Base-by-base conservation (phyloP, 2,329 filamentous ascomycete species). In the Cryphonectria nitschkei region DNA sequence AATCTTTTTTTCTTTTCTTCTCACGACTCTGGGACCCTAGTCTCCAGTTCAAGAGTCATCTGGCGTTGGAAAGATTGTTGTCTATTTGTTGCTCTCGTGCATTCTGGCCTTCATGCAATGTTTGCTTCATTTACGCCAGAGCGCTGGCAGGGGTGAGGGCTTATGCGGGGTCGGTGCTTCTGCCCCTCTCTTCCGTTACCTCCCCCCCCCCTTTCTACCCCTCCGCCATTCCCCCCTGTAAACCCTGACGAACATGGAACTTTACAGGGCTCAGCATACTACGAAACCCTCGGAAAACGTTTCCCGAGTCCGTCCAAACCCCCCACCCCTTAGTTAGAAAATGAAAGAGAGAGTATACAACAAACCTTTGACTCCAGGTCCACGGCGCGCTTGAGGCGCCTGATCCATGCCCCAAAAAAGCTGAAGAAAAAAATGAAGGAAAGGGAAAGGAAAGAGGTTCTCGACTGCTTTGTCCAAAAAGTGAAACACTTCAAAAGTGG, bases 221-320 rank as follows among this genome's bases (percentile, higher is more conserved):
- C 26, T 19, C 54, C n/a, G 26, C n/a, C 9, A 29, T 11, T n/a
- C 3, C 19, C n/a, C 52, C 52, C 52, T 56, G 52, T 50, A 56
- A 26, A n/a, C 52, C 52, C 52, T 56, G 50, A 54, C 50, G 9
- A 50, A 50, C 43, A 50, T 50, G 43, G 43, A 50, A 50, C 46
- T n/a, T n/a, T n/a, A 50, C 46, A 50, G 46, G 46, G 46, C 46
- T 50, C 46, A 50, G 46, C 46, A n/a, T 50, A 50, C 46, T 50
- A 19, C 19, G n/a, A n/a, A 19, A 50, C 46, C 46, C 22, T 22
- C 22, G 46, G 46, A 50, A 50, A 50, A 50, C 7, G 11, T 39
- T 39, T 39, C 37, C 37, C 37, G 37, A 39, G 9, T 13, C 37
- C 37, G 11, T 9, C 37, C 37, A 50, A 50, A 1, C 46, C 46